phyloP scores from a whole-genome alignment of 163 green algal species.

The Chloromonas sp. region DNA sequence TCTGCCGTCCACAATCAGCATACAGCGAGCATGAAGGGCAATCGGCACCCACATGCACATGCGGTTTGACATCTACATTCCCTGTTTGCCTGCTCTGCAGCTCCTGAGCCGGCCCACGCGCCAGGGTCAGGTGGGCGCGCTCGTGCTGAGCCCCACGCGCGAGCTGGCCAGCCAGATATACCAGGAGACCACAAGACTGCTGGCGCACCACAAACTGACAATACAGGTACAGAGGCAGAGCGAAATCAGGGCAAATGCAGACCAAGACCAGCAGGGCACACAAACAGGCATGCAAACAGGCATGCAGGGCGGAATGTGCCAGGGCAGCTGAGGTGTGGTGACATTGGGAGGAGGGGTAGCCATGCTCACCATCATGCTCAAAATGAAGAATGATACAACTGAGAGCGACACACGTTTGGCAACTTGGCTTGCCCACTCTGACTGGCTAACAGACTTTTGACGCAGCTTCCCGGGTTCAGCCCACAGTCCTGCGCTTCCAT shows the following conservation, averaged over 20 bases:
- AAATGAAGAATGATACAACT: too few relatives aligned
- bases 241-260: too few relatives aligned
- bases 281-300: neutral
- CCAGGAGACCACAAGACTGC: constrained; percentile 42
- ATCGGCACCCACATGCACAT: too few relatives aligned
- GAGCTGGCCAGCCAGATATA: constrained; percentile 47
- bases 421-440: too few relatives aligned
- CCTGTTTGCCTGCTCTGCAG: constrained; percentile 9
- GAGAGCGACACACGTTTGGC: too few relatives aligned
- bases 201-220: constrained; percentile 27
- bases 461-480: too few relatives aligned
- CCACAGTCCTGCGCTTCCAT: too few relatives aligned
- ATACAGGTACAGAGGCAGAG: constrained; percentile 8
- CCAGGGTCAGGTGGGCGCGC: constrained; percentile 21
- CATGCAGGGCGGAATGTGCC: neutral
- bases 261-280: too few relatives aligned
- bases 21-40: too few relatives aligned
- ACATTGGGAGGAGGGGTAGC: neutral
- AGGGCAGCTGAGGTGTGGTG: neutral
- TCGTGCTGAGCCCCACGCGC: constrained; percentile 40
- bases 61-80: neutral
- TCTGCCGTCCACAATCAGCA: too few relatives aligned
- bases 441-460: too few relatives aligned
- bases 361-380: too few relatives aligned
- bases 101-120: constrained; percentile 14